Evolutionary conservation across 495 filamentous ascomycete species (phyloP).

Genomic region (Aspergillus diversus): DNA sequence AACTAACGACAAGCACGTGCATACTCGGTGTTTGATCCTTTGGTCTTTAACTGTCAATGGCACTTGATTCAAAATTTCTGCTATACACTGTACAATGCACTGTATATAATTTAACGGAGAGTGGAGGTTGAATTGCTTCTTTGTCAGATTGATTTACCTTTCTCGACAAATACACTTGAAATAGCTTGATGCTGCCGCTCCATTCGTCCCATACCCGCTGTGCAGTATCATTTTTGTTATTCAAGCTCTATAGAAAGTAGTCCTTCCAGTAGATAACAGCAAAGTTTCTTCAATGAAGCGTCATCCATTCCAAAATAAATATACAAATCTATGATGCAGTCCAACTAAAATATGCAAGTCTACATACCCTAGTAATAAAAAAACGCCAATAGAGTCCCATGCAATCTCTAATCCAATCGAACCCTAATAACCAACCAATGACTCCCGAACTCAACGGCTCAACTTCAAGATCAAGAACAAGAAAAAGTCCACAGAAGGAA

Average conservation of each 20-base stretch:
- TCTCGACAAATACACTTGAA: background rate
- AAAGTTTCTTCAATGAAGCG: no score
- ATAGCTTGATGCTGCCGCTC: background rate
- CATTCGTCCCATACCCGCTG: no score
- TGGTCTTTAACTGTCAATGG: background rate
- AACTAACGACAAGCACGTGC: constrained; percentile 7
- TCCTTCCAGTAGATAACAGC: no score
- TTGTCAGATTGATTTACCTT: background rate
- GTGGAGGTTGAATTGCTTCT: background rate
- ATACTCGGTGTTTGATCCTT: constrained; percentile 11
- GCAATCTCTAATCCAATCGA: no score
- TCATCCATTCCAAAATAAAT: no score
- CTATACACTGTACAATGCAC: constrained; percentile 7
- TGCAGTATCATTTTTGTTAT: no score
- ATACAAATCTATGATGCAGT: no score
- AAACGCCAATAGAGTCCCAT: no score
- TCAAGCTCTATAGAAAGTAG: no score
- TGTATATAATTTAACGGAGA: constrained; percentile 6
- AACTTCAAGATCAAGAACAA: background rate
- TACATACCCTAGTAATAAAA: no score
- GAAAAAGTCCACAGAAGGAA: background rate
- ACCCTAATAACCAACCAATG: no score
- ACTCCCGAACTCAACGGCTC: background rate
- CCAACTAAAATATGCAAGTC: no score
- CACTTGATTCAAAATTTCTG: background rate